phyloP scores from a whole-genome alignment of 306 rosid species.

The Ormosia emarginata region DNA sequence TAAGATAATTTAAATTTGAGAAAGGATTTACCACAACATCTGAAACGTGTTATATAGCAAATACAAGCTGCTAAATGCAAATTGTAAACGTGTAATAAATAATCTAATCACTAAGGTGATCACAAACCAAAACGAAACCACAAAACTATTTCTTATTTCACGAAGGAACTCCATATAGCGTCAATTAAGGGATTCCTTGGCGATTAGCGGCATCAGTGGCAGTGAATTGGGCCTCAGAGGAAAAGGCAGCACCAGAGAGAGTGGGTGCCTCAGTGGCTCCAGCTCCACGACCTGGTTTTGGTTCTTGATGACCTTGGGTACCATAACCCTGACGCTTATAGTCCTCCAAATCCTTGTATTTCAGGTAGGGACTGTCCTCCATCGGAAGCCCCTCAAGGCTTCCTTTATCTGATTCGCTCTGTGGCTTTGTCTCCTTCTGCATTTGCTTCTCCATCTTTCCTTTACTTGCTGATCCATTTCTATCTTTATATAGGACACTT shows the following conservation, averaged over 20 bases:
- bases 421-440: background rate
- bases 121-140: background rate
- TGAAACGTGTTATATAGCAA: background rate
- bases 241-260: conserved; percentile 46
- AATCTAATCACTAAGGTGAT: background rate
- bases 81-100: background rate
- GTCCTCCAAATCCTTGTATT: conserved; percentile 65
- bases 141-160: background rate
- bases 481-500: background rate
- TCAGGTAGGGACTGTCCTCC: conserved; percentile 69
- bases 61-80: background rate
- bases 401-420: conserved; percentile 5
- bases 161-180: background rate
- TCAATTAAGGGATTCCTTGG: conserved; percentile 34
- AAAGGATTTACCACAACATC: background rate
- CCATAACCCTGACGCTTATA: conserved; percentile 79
- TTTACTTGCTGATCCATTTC: background rate
- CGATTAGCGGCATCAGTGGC: conserved; percentile 33
- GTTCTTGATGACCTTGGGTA: conserved; percentile 65
- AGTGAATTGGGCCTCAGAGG: conserved; percentile 16
- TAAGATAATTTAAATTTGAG: background rate
- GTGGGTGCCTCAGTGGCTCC: conserved; percentile 84
- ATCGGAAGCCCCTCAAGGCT: conserved; percentile 57
- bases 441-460: conserved; percentile 31
- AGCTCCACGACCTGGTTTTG: conserved; percentile 59